Evolutionary conservation across 2,329 filamentous ascomycete genomes (phyloP).

Genomic region (Penicillium sp.): DNA sequence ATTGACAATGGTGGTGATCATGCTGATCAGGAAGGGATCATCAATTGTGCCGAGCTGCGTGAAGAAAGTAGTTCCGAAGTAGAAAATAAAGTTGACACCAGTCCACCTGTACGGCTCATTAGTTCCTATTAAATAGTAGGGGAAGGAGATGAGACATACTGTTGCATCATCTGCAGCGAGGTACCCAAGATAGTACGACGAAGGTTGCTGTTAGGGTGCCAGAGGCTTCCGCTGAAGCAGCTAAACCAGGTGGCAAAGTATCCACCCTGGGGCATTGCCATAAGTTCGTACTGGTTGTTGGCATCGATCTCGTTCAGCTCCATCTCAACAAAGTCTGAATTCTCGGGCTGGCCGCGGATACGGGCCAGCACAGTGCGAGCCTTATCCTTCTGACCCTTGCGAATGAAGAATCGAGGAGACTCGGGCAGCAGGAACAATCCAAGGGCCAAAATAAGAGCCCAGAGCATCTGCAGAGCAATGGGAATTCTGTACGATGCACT

Average conservation of each 20-base stretch:
- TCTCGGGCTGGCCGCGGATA: slow-evolving; percentile 70
- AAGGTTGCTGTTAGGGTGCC: slow-evolving; percentile 54
- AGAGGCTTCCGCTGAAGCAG: slow-evolving; percentile 59
- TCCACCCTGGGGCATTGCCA: slow-evolving; percentile 62
- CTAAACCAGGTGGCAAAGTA: slow-evolving; percentile 68
- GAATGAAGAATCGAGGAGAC: slow-evolving; percentile 82
- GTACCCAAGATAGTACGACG: slow-evolving; percentile 70
- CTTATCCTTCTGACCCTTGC: slow-evolving; percentile 66
- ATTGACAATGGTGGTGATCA: slow-evolving; percentile 87
- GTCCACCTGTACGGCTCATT: slow-evolving; percentile 53
- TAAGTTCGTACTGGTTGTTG: slow-evolving; percentile 81
- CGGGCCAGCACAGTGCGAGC: slow-evolving; percentile 63
- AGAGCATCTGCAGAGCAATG: slow-evolving; percentile 75
- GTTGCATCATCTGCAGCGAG: slow-evolving; percentile 77
- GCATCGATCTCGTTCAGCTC: slow-evolving; percentile 84
- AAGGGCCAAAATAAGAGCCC: slow-evolving; percentile 69
- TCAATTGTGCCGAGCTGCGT: slow-evolving; percentile 70
- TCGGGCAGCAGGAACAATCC: slow-evolving; percentile 78
- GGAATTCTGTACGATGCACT: slow-evolving; percentile 75
- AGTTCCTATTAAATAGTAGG: neutral
- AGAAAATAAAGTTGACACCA: slow-evolving; percentile 92
- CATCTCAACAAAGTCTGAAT: slow-evolving; percentile 71
- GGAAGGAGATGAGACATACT: slow-evolving; percentile 34
- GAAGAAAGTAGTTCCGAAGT: slow-evolving; percentile 83
- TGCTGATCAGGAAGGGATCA: slow-evolving; percentile 77